These are phyloP conservation scores for Pyrenochaeta sp. DNA, from an alignment of 2,329 filamentous ascomycete genomes.

Conservation along the genomic window DNA sequence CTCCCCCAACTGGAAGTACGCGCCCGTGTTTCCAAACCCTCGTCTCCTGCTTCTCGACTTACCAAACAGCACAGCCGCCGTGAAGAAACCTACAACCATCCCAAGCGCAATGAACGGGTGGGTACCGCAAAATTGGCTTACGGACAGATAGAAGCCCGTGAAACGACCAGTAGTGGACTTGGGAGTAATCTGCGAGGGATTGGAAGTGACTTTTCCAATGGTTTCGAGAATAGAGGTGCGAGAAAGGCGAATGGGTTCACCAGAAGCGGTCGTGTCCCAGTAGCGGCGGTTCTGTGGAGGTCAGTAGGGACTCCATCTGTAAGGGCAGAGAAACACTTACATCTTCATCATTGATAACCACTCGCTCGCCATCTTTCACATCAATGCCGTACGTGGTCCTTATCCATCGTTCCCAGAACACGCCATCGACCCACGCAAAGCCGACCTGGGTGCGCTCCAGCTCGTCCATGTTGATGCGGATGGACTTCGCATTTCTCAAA, in stretches of 20 bases:
- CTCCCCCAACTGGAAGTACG: constrained; percentile 71
- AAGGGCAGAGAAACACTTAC: constrained; percentile 65
- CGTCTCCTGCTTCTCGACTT: constrained; percentile 46
- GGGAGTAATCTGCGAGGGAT: constrained; percentile 74
- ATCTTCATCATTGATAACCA: constrained; percentile 97
- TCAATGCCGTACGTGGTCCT: constrained; percentile 94
- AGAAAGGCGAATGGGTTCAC: constrained; percentile 87
- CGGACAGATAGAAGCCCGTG: constrained; percentile 70
- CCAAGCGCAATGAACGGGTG: constrained; percentile 60
- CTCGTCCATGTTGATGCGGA: constrained; percentile 89
- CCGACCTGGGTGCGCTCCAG: constrained; percentile 86
- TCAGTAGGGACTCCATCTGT: constrained; percentile 10
- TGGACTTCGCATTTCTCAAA: constrained; percentile 85
- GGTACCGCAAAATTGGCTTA: constrained; percentile 51
- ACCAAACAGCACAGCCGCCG: constrained; percentile 55
- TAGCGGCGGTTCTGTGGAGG: constrained; percentile 79
- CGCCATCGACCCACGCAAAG: constrained; percentile 96
- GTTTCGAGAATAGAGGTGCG: constrained; percentile 93
- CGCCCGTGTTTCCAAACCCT: constrained; percentile 61
- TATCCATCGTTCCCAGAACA: constrained; percentile 98
- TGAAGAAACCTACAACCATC: constrained; percentile 65
- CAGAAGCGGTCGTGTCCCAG: constrained; percentile 91
- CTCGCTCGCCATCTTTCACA: constrained; percentile 82
- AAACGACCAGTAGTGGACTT: constrained; percentile 80
- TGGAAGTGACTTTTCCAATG: constrained; percentile 73